A percentile compares a stretch with the other conserved stretches of the same genome.
Conservation (phyloP, 306 rosid species). For the Vigna angularis region DNA sequence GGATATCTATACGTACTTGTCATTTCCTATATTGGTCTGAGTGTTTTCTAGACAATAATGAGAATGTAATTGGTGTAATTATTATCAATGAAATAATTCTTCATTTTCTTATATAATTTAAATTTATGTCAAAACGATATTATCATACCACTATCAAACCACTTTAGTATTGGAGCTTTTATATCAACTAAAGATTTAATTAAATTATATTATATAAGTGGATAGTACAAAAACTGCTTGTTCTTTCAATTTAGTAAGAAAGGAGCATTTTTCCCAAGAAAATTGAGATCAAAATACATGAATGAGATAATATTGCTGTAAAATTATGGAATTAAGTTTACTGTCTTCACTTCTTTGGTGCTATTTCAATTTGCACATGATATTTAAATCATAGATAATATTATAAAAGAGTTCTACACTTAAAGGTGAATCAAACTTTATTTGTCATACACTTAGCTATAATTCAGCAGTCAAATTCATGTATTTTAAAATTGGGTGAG, state of each 20-base stretch:
- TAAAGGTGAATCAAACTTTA: slow-evolving; percentile 1
- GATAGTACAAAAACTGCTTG: not conserved
- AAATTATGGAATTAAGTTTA: not conserved
- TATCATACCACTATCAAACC: no score
- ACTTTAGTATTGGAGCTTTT: no score
- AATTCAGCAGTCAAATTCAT: slow-evolving; percentile 37
- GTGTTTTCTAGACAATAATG: no score
- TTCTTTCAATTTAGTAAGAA: not conserved
- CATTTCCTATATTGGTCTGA: no score
- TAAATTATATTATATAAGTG: no score
- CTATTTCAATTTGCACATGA: not conserved
- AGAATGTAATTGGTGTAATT: no score
- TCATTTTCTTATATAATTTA: no score
- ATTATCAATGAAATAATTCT: no score
- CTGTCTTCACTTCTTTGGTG: not conserved
- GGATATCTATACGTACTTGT: slow-evolving; percentile 1
- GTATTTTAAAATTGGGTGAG: not conserved
- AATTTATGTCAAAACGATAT: no score
- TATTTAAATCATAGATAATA: not conserved
- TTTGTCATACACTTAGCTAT: slow-evolving; percentile 21
- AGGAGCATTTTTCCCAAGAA: not conserved
- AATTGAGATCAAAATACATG: not conserved
- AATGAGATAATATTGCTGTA: not conserved
- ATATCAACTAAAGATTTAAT: no score
- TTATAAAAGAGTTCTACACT: not conserved